Conservation (phyloP, 2,329 filamentous ascomycete genomes). For the Nemania serpens region DNA sequence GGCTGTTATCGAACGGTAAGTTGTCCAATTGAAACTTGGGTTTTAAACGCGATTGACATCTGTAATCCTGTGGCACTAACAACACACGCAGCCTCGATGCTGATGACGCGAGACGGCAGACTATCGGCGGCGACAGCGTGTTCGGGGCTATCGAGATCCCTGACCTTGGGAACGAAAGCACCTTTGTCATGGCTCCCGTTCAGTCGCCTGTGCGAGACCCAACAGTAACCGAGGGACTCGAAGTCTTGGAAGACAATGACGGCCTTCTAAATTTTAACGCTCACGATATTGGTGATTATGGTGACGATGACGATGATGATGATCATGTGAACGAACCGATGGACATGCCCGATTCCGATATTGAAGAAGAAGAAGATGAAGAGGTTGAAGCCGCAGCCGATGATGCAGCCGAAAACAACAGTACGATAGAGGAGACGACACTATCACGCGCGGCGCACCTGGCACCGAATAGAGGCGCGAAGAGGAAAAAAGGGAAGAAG, state of each 20-base stretch:
- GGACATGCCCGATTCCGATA: slow-evolving; percentile 33
- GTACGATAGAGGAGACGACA: slow-evolving; percentile 16
- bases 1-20: slow-evolving; percentile 50
- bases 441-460: slow-evolving; percentile 1
- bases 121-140: slow-evolving; percentile 53
- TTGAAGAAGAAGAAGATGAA: slow-evolving; percentile 27
- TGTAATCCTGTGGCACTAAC: slow-evolving; percentile 19
- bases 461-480: slow-evolving; percentile 33
- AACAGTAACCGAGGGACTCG: slow-evolving; percentile 30
- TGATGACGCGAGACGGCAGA: slow-evolving; percentile 48
- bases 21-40: no score
- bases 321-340: slow-evolving; percentile 33
- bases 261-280: slow-evolving; percentile 31
- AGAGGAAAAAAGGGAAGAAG: slow-evolving; percentile 54
- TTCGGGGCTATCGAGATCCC: slow-evolving; percentile 57
- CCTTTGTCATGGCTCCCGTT: slow-evolving; percentile 52
- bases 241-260: slow-evolving; percentile 29
- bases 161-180: slow-evolving; percentile 54
- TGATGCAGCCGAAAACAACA: slow-evolving; percentile 26
- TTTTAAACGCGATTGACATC: no score
- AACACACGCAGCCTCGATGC: slow-evolving; percentile 41
- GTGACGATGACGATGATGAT: slow-evolving; percentile 34
- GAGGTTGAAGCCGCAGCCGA: slow-evolving; percentile 19
- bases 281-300: slow-evolving; percentile 32
- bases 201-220: slow-evolving; percentile 39